Evolutionary conservation across 257 asterid species (phyloP).

Genomic region (Petunia secreta): DNA sequence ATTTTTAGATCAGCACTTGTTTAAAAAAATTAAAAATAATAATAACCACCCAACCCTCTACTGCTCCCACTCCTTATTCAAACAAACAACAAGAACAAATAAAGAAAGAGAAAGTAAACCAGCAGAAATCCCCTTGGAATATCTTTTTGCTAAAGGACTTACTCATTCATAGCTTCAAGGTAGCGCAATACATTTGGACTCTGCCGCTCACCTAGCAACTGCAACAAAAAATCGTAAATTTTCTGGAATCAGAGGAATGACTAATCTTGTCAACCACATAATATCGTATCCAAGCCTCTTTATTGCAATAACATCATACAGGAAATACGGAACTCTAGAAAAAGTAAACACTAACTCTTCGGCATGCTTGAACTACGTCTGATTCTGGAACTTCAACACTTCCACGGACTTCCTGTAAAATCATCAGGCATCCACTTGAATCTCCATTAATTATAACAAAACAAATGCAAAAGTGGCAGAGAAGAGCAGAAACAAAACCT

Average conservation of each 20-base stretch:
- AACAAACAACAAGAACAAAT: not conserved
- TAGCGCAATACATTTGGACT: slow-evolving; percentile 60
- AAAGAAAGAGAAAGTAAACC: not conserved
- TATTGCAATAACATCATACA: not conserved
- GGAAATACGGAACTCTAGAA: not conserved
- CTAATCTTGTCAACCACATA: not conserved
- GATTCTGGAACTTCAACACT: slow-evolving; percentile 58
- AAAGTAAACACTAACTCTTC: slow-evolving; percentile 57
- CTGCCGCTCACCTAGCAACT: slow-evolving; percentile 72
- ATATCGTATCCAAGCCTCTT: not conserved
- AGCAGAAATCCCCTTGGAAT: not conserved
- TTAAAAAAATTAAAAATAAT: no score
- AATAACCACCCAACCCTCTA: not conserved
- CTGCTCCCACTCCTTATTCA: not conserved
- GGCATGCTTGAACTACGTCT: slow-evolving; percentile 61
- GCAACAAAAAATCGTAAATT: slow-evolving; percentile 33
- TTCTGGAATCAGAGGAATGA: slow-evolving; percentile 28
- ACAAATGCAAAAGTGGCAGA: not conserved
- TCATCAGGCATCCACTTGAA: slow-evolving; percentile 8
- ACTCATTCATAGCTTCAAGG: slow-evolving; percentile 66
- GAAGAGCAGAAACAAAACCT: slow-evolving; percentile 48
- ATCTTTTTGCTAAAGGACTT: slow-evolving; percentile 25
- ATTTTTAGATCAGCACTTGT: not conserved
- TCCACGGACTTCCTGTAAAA: slow-evolving; percentile 64
- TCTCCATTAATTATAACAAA: not conserved